Percentiles rank a stretch among this genome's conserved stretches.
These are phyloP conservation scores for Monascus ruber DNA, from an alignment of 2,329 filamentous ascomycete species.

Conservation along the genomic window DNA sequence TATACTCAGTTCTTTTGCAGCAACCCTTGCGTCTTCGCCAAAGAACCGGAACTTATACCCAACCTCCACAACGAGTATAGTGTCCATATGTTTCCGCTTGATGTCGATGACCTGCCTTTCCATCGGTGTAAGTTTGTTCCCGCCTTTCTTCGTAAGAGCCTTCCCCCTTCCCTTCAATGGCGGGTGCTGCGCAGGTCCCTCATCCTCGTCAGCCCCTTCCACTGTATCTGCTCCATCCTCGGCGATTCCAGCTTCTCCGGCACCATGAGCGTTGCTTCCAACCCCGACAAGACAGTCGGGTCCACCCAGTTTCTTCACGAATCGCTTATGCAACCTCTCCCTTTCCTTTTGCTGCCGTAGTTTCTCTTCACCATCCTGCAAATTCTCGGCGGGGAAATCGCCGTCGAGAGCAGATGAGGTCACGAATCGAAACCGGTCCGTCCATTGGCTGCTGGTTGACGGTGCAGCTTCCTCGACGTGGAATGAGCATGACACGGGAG, in stretches of 20 bases:
- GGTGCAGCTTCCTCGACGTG: slow-evolving; percentile 14
- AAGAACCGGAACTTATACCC: slow-evolving; percentile 98
- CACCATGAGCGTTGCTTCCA: slow-evolving; percentile 45
- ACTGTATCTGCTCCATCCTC: slow-evolving; percentile 50
- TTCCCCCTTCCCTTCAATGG: slow-evolving; percentile 36
- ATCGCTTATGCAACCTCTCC: slow-evolving; percentile 65
- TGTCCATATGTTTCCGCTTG: slow-evolving; percentile 82
- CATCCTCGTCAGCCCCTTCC: slow-evolving; percentile 41
- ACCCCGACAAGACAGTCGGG: slow-evolving; percentile 67
- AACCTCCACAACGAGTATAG: slow-evolving; percentile 82
- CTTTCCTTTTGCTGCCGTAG: slow-evolving; percentile 48
- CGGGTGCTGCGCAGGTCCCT: slow-evolving; percentile 34
- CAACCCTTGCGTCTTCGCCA: slow-evolving; percentile 81
- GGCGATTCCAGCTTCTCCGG: slow-evolving; percentile 39
- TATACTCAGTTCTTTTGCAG: slow-evolving; percentile 83
- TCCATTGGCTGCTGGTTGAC: slow-evolving; percentile 35
- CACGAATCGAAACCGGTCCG: slow-evolving; percentile 49
- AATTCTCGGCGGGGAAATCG: slow-evolving; percentile 12
- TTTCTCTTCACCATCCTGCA: slow-evolving; percentile 31
- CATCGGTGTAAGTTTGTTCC: slow-evolving; percentile 85
- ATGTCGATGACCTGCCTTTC: slow-evolving; percentile 89
- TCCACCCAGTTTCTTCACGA: slow-evolving; percentile 80
- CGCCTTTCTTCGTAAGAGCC: slow-evolving; percentile 53
- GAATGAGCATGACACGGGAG: not conserved
- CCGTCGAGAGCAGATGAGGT: slow-evolving; percentile 35